phyloP scores from a whole-genome alignment of 495 filamentous ascomycete species.

The Cairneyella variabilis region DNA sequence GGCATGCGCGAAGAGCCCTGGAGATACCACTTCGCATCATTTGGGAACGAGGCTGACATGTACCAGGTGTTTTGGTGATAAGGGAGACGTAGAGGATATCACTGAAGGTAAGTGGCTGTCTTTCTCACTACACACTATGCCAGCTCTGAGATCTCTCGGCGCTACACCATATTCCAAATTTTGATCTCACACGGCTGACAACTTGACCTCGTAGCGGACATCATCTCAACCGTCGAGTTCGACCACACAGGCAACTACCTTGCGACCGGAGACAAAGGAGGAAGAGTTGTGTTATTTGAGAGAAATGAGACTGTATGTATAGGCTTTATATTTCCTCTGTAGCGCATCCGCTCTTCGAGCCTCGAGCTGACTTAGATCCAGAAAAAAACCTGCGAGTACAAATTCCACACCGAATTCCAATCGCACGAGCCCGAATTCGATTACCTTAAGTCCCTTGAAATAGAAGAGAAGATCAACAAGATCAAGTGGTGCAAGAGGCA shows the following conservation, averaged over 20 bases:
- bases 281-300: conserved; percentile 93
- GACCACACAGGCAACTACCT: conserved; percentile 98
- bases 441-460: conserved; percentile 97
- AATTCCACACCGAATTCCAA: conserved; percentile 99
- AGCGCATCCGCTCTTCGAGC: not conserved
- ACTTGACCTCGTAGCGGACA: conserved; percentile 48
- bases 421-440: conserved; percentile 99
- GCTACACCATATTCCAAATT: too few species aligned
- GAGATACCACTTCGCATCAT: too few species aligned
- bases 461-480: conserved; percentile 99
- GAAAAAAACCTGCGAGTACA: conserved; percentile 99
- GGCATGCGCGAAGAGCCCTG: too few species aligned
- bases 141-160: too few species aligned
- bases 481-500: conserved; percentile 99
- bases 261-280: conserved; percentile 96
- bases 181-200: not conserved
- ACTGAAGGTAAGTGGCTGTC: conserved; percentile 93
- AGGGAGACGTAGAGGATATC: conserved; percentile 99
- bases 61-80: conserved; percentile 94
- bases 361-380: conserved; percentile 29
- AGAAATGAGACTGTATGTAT: conserved; percentile 86
- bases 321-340: not conserved
- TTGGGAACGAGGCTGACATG: too few species aligned
- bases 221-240: conserved; percentile 99
- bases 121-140: too few species aligned